Conservation (phyloP, 2,329 filamentous ascomycete genomes). For the Trichoderma atroviride region DNA sequence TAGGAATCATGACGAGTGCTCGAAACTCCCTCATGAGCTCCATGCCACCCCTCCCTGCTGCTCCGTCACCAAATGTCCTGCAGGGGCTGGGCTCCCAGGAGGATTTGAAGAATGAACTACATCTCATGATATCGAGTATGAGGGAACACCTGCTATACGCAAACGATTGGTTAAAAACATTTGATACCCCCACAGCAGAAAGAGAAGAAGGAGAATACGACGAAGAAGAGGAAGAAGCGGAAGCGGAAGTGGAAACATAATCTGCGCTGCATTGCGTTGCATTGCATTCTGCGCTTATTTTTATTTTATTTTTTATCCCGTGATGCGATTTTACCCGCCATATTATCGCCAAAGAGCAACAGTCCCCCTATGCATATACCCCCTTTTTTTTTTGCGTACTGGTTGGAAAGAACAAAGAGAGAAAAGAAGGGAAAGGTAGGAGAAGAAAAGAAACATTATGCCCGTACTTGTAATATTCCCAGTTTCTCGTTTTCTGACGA, state of each 20-base stretch:
- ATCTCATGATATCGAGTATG: conserved; percentile 25
- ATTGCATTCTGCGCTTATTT: conserved; percentile 5
- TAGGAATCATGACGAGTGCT: conserved; percentile 22
- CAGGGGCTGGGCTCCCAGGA: conserved; percentile 24
- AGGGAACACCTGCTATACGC: conserved; percentile 26
- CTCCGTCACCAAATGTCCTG: conserved; percentile 17
- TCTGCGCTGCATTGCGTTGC: conserved; percentile 4
- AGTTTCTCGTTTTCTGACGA: background rate
- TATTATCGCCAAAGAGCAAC: background rate
- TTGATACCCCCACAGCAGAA: conserved; percentile 11
- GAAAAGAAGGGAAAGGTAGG: background rate
- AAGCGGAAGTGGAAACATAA: conserved; percentile 5
- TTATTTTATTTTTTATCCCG: background rate
- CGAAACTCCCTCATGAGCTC: conserved; percentile 12
- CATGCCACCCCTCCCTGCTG: conserved; percentile 17
- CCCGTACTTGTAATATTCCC: conserved; percentile 5
- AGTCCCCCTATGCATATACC: conserved; percentile 8
- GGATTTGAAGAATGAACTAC: conserved; percentile 23
- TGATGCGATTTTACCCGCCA: background rate
- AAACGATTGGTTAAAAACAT: conserved; percentile 24
- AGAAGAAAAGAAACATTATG: background rate
- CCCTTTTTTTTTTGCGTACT: background rate
- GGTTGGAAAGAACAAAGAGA: background rate
- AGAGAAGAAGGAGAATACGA: conserved; percentile 1
- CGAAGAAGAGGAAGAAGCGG: background rate